Percentiles rank a stretch among this genome's conserved stretches.
Evolutionary conservation across 768 basidiomycete genomes (phyloP).

Genomic region (Rubroboletus satanas): DNA sequence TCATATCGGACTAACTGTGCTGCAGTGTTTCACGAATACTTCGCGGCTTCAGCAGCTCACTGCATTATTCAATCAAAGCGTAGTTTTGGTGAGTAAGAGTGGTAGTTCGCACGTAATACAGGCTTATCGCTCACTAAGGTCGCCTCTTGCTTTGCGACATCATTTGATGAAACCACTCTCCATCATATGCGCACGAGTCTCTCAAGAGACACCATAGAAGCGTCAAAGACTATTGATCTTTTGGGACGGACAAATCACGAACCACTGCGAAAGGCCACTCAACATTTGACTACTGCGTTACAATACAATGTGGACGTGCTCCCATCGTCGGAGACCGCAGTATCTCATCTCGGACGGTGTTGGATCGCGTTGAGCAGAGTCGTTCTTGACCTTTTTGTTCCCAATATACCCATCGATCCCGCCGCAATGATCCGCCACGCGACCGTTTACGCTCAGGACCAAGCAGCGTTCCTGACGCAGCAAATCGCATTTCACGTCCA

Average conservation of each 20-base stretch:
- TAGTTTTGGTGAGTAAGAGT: conserved; percentile 39
- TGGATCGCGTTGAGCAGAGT: conserved; percentile 63
- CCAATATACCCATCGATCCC: conserved; percentile 85
- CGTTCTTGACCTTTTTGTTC: conserved; percentile 71
- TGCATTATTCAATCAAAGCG: conserved; percentile 37
- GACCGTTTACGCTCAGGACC: conserved; percentile 40
- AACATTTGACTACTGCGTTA: conserved; percentile 29
- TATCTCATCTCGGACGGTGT: conserved; percentile 38
- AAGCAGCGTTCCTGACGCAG: conserved; percentile 37
- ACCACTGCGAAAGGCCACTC: conserved; percentile 34
- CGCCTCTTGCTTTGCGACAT: conserved; percentile 41
- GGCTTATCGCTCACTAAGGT: conserved; percentile 33
- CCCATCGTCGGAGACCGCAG: conserved; percentile 21
- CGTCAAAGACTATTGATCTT: conserved; percentile 27
- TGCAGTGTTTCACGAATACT: conserved; percentile 37
- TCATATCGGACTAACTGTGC: conserved; percentile 34
- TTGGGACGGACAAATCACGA: conserved; percentile 33
- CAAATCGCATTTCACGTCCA: conserved; percentile 53
- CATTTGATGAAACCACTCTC: conserved; percentile 31
- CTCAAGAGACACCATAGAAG: conserved; percentile 10
- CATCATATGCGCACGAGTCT: conserved; percentile 8
- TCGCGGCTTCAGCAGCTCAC: conserved; percentile 43
- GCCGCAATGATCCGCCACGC: conserved; percentile 56
- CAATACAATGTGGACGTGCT: conserved; percentile 13
- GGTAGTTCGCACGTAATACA: background rate